Evolutionary conservation across 192 early-diverging fungal genomes (phyloP), one percentile per base, ranked within the genome.

Genomic region (Podila clonocystis): DNA sequence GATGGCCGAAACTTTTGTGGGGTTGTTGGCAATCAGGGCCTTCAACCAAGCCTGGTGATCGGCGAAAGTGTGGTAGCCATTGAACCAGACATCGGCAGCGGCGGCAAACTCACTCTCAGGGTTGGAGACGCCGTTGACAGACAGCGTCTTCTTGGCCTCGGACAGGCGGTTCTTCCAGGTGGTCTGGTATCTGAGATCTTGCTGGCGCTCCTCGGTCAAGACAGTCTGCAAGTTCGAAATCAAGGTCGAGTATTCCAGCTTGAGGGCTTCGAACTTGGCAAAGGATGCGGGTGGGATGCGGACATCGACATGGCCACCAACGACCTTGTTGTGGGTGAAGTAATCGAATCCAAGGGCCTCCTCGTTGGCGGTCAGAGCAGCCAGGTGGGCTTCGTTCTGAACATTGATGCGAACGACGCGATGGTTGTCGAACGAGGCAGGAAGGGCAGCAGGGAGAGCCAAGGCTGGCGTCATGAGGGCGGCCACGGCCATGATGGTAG

Each of bases 221-320:
- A 90, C 58, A 1, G 31, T 62, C 34, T 87, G 87, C 7, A 91
- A 38, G 67, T 91, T 76, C 9, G 73, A 70, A 26, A 90, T 67
- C 36, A 85, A 34, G 4, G 85, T 74, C 1, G 70, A 62, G 74
- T 87, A 72, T 15, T 76, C 28, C 30, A 83, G 29, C 24, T 76
- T 60, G 28, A 83, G 34, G 19, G 38, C 61, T n/a, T 80, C 59
- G 77, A 80, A 83, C 69, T 71, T 64, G n/a, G 26, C 9, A 31
- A 68, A 72, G 9, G 62, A 76, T 11, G 57, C 11, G 19, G 82
- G 74, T 20, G 75, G 36, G 31, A 85, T 73, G 13, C 67, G 67
- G 19, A 86, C 63, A 29, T 87, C 85, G 12, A 85, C 60, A 52
- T 63, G 22, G 4, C 75, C 85, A 62, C 77, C 73, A 30, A 75